phyloP scores from a whole-genome alignment of 2,329 filamentous ascomycete species.

The Blastomyces silverae region DNA sequence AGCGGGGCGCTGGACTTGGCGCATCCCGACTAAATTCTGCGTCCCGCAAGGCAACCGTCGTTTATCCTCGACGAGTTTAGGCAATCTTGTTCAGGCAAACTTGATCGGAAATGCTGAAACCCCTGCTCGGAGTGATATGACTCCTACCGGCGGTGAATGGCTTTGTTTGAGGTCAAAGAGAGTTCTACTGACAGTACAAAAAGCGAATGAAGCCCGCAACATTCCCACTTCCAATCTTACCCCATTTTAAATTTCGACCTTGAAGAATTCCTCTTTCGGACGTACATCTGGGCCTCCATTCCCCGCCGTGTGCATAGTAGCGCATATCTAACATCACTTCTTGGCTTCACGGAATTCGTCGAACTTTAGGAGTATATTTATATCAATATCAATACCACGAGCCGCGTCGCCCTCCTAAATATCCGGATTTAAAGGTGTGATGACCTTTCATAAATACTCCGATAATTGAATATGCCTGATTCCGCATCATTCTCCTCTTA shows the following conservation, averaged over 20 bases:
- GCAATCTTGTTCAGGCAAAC: not conserved
- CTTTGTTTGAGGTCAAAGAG: not conserved
- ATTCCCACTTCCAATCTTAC: conserved; percentile 9
- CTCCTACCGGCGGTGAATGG: conserved; percentile 6
- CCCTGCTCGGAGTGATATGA: conserved; percentile 9
- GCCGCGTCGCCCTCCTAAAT: not conserved
- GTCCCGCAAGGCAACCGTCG: conserved; percentile 10
- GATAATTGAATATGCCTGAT: not conserved
- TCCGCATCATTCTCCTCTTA: not conserved
- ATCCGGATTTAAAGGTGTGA: conserved; percentile 10
- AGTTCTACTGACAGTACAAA: conserved; percentile 15
- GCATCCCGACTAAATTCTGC: conserved; percentile 7
- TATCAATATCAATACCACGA: conserved; percentile 2
- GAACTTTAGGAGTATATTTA: not conserved
- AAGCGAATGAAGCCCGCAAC: not conserved
- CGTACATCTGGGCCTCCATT: not conserved
- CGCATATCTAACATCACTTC: not conserved
- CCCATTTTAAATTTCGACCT: conserved; percentile 13
- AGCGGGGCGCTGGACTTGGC: conserved; percentile 11
- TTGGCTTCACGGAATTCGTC: not conserved
- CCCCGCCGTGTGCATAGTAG: not conserved
- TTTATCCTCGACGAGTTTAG: not conserved
- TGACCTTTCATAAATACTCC: not conserved
- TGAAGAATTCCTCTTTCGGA: not conserved
- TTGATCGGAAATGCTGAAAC: not conserved